Evolutionary conservation across 108 stramenopile species (phyloP), one percentile per base, ranked within the genome.

Genomic region (Aurantiochytrium sp.): DNA sequence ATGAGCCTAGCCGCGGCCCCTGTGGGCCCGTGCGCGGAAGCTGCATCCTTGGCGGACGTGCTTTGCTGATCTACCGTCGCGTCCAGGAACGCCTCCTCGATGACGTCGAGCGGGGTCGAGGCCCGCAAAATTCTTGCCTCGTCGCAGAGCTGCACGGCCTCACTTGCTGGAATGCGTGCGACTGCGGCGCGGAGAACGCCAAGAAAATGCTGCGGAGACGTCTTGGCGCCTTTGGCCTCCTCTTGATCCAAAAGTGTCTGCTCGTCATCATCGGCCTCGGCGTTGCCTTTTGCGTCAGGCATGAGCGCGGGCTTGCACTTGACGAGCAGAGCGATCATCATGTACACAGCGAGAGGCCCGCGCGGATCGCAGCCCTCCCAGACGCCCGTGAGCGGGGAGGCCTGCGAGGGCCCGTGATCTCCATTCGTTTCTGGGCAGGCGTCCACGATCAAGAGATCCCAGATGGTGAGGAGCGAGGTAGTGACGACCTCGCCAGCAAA

Each of bases 361-460:
- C 73, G 73, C 42, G 73, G 73, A 48, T 81, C 73, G 73, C 73
- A 81, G 6, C 73, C 73, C 12, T 81, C 73, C 73, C 73, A 81
- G 27, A 81, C 73, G 19, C 73, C 73, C n/a, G 73, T 81, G 27
- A 81, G 73, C 17, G 45, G 73, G 21, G 73, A 81, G 27, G 39
- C 73, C 21, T 48, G 39, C n/a, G 73, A 41, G 0, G 73, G 73
- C 6, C 73, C 73, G 12, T 81, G 24, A 48, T 81, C 73, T 12
- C 73, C 73, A 3, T 48, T 81, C 21, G n/a, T 81, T 24, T 41
- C 73, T 27, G 73, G 73, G 24, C 39, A 48, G 45, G 39, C 45
- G 30, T 81, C 73, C 6, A 81, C 45, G 0, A 81, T 48, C 27
- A 81, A 30, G 42, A 81, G 45, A 30, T 81, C 73, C 73, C 73